Percentiles rank a stretch among this genome's conserved stretches.
Conservation (phyloP, 1,139 yeast genomes). For the Saccharomyces pastorianus region DNA sequence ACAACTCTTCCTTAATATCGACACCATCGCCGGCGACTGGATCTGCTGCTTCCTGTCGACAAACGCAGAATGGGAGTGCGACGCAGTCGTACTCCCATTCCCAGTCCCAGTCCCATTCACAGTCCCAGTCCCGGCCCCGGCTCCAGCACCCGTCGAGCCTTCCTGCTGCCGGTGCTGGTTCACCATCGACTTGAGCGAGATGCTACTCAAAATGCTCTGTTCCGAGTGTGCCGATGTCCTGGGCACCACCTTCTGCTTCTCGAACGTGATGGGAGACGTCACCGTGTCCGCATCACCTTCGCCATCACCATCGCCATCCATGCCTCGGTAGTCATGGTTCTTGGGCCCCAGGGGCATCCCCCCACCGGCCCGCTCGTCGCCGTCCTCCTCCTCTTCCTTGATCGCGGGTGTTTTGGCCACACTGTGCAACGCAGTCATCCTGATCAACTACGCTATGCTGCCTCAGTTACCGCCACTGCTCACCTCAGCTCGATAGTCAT, state of each 20-base stretch:
- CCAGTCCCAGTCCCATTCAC: too few species aligned
- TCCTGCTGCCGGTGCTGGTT: slow-evolving; percentile 8
- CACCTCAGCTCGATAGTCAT: neutral
- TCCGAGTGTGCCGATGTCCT: slow-evolving; percentile 50
- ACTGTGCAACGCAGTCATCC: neutral
- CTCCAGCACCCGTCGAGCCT: slow-evolving; percentile 4
- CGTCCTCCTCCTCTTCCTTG: slow-evolving; percentile 15
- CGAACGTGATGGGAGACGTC: slow-evolving; percentile 35
- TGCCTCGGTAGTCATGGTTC: neutral
- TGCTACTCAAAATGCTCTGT: slow-evolving; percentile 56
- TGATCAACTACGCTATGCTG: neutral
- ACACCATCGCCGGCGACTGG: slow-evolving; percentile 29
- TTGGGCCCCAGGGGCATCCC: neutral
- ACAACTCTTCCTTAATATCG: slow-evolving; percentile 17
- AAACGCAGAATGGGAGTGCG: slow-evolving; percentile 4
- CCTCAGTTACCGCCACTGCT: neutral
- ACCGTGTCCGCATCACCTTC: slow-evolving; percentile 1
- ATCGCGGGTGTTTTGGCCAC: slow-evolving; percentile 11
- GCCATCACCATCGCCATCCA: neutral
- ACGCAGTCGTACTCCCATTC: too few species aligned
- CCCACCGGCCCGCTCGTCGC: slow-evolving; percentile 6
- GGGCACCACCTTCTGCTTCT: slow-evolving; percentile 43
- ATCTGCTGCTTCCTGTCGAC: slow-evolving; percentile 24
- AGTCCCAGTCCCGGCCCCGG: too few species aligned
- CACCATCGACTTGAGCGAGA: slow-evolving; percentile 42